A percentile compares a stretch with the other conserved stretches of the same genome.
phyloP scores from a whole-genome alignment of 352 stramenopile species.

The Pythium scleroteichum region DNA sequence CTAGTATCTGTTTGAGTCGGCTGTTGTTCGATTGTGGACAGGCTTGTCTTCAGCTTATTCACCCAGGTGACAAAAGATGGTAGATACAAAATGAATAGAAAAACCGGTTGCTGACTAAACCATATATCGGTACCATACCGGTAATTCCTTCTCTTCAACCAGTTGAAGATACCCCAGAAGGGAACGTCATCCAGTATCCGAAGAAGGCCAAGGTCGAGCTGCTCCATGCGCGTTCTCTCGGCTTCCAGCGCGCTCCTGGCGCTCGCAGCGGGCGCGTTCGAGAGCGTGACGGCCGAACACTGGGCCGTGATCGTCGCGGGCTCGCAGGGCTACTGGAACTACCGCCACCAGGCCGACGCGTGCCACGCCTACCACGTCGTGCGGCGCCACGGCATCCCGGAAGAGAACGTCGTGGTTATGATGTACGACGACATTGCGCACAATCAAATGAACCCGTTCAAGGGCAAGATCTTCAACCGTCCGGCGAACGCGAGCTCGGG shows the following conservation, averaged over 20 bases:
- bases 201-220: no score
- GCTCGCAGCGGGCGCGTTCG: background rate
- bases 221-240: background rate
- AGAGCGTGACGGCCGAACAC: slow-evolving; percentile 47
- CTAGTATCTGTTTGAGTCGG: no score
- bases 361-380: slow-evolving; percentile 92
- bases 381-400: slow-evolving; percentile 80
- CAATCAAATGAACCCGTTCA: slow-evolving; percentile 83
- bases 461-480: slow-evolving; percentile 89
- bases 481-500: slow-evolving; percentile 45
- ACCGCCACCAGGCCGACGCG: slow-evolving; percentile 89
- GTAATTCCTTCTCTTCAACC: slow-evolving; percentile 7
- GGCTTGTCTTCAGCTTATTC: background rate
- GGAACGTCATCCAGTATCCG: slow-evolving; percentile 1
- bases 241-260: background rate
- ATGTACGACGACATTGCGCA: slow-evolving; percentile 92
- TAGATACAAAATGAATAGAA: no score
- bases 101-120: no score
- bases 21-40: background rate
- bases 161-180: no score
- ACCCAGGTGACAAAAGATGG: background rate
- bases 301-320: slow-evolving; percentile 91
- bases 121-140: slow-evolving; percentile 8
- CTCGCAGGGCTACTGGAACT: slow-evolving; percentile 90
- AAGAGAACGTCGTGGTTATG: slow-evolving; percentile 91